A percentile compares a stretch with the other conserved stretches of the same genome.
Evolutionary conservation across 768 basidiomycete species (phyloP).

Genomic region (Boletus subcaerulescens): DNA sequence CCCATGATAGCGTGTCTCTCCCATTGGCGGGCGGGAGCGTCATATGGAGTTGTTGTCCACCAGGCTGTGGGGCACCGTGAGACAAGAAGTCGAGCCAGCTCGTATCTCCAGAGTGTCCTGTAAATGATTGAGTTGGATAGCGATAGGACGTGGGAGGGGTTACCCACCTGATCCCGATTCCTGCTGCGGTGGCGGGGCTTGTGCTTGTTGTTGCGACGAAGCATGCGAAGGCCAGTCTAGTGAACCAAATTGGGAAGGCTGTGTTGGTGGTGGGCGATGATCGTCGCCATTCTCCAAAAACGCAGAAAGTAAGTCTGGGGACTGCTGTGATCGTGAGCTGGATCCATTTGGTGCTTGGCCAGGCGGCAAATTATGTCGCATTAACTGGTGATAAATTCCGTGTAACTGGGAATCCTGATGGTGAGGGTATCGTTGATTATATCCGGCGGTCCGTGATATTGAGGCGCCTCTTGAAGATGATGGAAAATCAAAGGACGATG

Average conservation of each 20-base stretch:
- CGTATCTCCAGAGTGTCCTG: slow-evolving; percentile 30
- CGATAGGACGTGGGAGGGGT: not conserved
- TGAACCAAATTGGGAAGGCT: slow-evolving; percentile 24
- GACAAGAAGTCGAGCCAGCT: slow-evolving; percentile 35
- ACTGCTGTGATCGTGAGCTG: slow-evolving; percentile 23
- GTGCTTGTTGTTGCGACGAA: slow-evolving; percentile 22
- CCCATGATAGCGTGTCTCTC: slow-evolving; percentile 30
- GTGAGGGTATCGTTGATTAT: slow-evolving; percentile 29
- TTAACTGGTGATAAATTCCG: slow-evolving; percentile 31
- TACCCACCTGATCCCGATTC: slow-evolving; percentile 25
- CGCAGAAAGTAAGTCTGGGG: slow-evolving; percentile 28
- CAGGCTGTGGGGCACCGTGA: slow-evolving; percentile 23
- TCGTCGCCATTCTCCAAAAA: slow-evolving; percentile 31
- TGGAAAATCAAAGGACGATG: slow-evolving; percentile 30
- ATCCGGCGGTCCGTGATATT: slow-evolving; percentile 22
- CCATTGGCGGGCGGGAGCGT: slow-evolving; percentile 26
- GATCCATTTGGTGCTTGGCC: slow-evolving; percentile 17
- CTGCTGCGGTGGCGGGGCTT: slow-evolving; percentile 15
- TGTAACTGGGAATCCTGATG: slow-evolving; percentile 31
- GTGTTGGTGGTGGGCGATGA: slow-evolving; percentile 20
- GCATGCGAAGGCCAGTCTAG: slow-evolving; percentile 36
- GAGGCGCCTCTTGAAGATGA: slow-evolving; percentile 26
- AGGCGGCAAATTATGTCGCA: slow-evolving; percentile 25
- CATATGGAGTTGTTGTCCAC: slow-evolving; percentile 29
- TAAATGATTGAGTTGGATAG: not conserved